Evolutionary conservation across 2,329 filamentous ascomycete genomes (phyloP).

Genomic region (Pseudonectria foliicola): DNA sequence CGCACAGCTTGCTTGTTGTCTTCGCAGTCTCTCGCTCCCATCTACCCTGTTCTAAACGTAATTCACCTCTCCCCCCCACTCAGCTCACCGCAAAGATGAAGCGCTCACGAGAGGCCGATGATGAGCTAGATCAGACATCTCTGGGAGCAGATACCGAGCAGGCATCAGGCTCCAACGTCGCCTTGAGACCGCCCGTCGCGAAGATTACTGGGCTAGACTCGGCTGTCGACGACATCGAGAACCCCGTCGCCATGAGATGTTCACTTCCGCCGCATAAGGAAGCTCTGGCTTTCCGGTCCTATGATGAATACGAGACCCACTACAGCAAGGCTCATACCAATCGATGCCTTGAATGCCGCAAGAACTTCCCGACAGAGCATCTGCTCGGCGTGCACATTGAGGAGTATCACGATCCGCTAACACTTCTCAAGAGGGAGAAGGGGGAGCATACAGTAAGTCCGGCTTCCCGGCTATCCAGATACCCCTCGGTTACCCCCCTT

Average conservation of each 20-base stretch:
- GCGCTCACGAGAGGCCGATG: conserved; percentile 54
- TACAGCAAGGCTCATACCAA: conserved; percentile 77
- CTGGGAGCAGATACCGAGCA: conserved; percentile 11
- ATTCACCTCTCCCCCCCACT: conserved; percentile 18
- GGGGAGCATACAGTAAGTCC: conserved; percentile 76
- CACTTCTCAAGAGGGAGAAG: conserved; percentile 61
- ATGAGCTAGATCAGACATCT: conserved; percentile 31
- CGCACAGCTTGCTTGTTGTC: too few species aligned
- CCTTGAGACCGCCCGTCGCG: conserved; percentile 25
- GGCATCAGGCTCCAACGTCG: conserved; percentile 10
- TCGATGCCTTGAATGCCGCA: conserved; percentile 75
- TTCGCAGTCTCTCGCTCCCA: conserved; percentile 14
- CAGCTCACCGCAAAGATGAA: conserved; percentile 43
- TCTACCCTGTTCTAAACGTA: conserved; percentile 16
- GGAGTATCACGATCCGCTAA: conserved; percentile 82
- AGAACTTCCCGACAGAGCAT: conserved; percentile 80
- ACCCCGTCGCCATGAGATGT: conserved; percentile 61
- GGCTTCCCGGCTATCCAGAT: too few species aligned
- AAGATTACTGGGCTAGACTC: conserved; percentile 58
- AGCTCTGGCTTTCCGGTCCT: conserved; percentile 62
- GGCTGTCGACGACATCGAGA: conserved; percentile 26
- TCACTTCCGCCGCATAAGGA: conserved; percentile 72
- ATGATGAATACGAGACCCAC: conserved; percentile 79
- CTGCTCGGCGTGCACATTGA: conserved; percentile 79
- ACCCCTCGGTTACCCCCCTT: background rate